Conservation (phyloP, 768 basidiomycete genomes). For the Saitozyma podzolica region DNA sequence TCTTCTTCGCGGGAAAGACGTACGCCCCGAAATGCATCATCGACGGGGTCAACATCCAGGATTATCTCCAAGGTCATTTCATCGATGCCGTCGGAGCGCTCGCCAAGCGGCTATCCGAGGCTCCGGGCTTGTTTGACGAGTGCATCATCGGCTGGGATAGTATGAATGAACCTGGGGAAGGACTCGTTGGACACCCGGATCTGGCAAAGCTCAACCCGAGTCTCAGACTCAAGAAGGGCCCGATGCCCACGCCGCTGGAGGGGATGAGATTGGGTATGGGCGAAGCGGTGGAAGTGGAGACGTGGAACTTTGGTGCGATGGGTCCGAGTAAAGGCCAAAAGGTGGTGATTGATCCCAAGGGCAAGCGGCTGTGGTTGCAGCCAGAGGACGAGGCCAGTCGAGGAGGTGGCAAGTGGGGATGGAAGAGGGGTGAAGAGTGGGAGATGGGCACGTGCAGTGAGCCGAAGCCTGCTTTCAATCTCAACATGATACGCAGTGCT, state of each 20-base stretch:
- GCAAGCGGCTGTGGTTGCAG: constrained; percentile 36
- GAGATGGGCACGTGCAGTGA: constrained; percentile 50
- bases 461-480: constrained; percentile 12
- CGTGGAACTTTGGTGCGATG: constrained; percentile 74
- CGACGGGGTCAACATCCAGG: constrained; percentile 88
- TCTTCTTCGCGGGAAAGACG: constrained; percentile 87
- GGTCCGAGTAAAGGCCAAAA: constrained; percentile 73
- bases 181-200: constrained; percentile 69
- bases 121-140: constrained; percentile 72
- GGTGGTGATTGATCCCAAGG: constrained; percentile 81
- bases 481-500: not conserved
- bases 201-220: constrained; percentile 64
- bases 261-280: constrained; percentile 87
- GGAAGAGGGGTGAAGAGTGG: constrained; percentile 56
- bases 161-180: constrained; percentile 91
- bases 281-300: constrained; percentile 68
- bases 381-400: constrained; percentile 31
- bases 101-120: constrained; percentile 70
- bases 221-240: constrained; percentile 82
- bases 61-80: constrained; percentile 80
- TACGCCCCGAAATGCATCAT: constrained; percentile 89
- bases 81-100: constrained; percentile 73
- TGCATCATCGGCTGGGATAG: constrained; percentile 96
- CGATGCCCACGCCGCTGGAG: constrained; percentile 80
- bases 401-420: constrained; percentile 69